phyloP scores from a whole-genome alignment of 106 monocot species.

The Allium fistulosum region DNA sequence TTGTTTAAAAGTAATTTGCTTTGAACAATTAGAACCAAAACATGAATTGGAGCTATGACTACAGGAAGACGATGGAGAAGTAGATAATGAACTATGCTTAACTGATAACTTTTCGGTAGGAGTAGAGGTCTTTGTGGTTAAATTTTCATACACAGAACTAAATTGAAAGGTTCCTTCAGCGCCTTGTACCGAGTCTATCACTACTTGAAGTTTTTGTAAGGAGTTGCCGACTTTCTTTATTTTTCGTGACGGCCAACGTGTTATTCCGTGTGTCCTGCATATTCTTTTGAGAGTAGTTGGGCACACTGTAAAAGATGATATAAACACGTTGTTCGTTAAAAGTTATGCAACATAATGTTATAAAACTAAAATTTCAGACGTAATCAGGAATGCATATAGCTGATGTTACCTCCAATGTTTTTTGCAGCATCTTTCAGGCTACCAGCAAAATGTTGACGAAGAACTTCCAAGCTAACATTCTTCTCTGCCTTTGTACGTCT shows the following conservation, averaged over 20 bases:
- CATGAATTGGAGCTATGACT: constrained; percentile 54
- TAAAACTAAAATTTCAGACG: too few species aligned
- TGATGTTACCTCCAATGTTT: constrained; percentile 50
- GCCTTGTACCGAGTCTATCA: constrained; percentile 70
- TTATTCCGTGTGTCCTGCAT: constrained; percentile 74
- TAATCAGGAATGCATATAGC: too few species aligned
- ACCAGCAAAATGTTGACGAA: constrained; percentile 63
- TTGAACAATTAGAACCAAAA: constrained; percentile 8
- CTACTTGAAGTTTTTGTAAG: constrained; percentile 55
- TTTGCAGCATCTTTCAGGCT: constrained; percentile 82
- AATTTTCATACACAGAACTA: constrained; percentile 40
- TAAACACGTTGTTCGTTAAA: background rate
- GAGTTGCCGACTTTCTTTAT: constrained; percentile 76
- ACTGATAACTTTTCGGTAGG: constrained; percentile 1
- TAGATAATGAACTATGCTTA: constrained; percentile 25
- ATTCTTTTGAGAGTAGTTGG: constrained; percentile 83
- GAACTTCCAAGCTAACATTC: constrained; percentile 51
- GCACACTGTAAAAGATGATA: constrained; percentile 23
- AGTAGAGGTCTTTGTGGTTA: constrained; percentile 17
- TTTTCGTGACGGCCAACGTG: constrained; percentile 79
- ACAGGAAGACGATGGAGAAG: constrained; percentile 19
- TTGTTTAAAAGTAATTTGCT: constrained; percentile 16
- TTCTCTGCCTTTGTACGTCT: constrained; percentile 45
- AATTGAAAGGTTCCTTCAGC: constrained; percentile 40
- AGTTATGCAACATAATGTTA: too few species aligned